A percentile compares a stretch with the other conserved stretches of the same genome.
Evolutionary conservation across 164 flowering plant species (phyloP).

Genomic region (Liquidambar formosana): DNA sequence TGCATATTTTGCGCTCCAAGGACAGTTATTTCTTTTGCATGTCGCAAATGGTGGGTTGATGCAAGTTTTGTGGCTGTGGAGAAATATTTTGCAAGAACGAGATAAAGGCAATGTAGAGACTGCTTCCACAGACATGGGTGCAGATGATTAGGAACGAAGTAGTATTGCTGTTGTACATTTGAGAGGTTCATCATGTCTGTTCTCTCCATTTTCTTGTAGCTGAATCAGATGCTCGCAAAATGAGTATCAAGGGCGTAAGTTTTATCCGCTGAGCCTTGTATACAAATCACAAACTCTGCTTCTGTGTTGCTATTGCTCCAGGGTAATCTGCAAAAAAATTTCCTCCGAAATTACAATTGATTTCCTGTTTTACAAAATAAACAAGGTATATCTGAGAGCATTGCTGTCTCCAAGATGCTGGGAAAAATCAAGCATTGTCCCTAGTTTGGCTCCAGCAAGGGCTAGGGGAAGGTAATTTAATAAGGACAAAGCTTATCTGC

Average conservation of each 20-base stretch:
- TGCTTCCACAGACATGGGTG: not conserved
- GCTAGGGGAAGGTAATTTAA: too few species aligned
- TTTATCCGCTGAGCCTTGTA: not conserved
- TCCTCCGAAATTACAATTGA: not conserved
- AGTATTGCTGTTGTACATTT: not conserved
- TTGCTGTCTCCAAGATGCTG: too few species aligned
- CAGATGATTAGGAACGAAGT: not conserved
- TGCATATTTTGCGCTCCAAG: slow-evolving; percentile 12
- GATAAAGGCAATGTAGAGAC: not conserved
- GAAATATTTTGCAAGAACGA: slow-evolving; percentile 15
- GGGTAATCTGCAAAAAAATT: too few species aligned
- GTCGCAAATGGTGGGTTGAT: slow-evolving; percentile 69
- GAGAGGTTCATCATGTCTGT: not conserved
- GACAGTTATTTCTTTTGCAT: slow-evolving; percentile 44
- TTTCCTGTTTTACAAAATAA: not conserved
- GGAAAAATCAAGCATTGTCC: too few species aligned
- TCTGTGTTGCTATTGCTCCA: not conserved
- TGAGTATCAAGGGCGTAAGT: not conserved
- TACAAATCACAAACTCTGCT: not conserved
- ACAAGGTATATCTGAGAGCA: too few species aligned
- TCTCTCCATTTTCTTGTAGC: not conserved
- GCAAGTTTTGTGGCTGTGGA: slow-evolving; percentile 65
- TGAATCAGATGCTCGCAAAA: not conserved
- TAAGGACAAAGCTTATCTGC: too few species aligned
- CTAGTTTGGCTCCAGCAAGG: too few species aligned